Conservation (phyloP, 345 rosid genomes). For the Nephelium lappaceum region DNA sequence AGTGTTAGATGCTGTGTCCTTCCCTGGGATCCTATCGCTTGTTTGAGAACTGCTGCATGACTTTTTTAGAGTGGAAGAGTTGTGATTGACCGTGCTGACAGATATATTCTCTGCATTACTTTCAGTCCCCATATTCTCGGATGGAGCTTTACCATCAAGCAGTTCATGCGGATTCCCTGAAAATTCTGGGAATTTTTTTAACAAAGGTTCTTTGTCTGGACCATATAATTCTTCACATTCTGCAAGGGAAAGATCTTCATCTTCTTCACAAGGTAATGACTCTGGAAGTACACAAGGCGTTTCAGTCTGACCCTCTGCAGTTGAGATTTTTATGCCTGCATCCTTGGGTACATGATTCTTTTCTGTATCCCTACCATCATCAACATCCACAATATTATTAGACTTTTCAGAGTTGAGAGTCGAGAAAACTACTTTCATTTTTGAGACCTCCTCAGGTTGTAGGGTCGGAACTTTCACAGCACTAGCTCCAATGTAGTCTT, state of each 20-base stretch:
- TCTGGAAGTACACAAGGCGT: constrained; percentile 38
- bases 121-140: constrained; percentile 37
- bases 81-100: constrained; percentile 28
- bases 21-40: constrained; percentile 36
- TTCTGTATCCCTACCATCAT: constrained; percentile 34
- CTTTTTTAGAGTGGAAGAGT: constrained; percentile 37
- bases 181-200: constrained; percentile 45
- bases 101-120: constrained; percentile 25
- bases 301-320: constrained; percentile 33
- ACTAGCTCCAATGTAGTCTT: constrained; percentile 70
- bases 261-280: constrained; percentile 44
- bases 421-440: constrained; percentile 72
- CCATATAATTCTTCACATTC: constrained; percentile 93
- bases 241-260: constrained; percentile 59
- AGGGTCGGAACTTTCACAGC: constrained; percentile 44
- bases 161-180: constrained; percentile 27
- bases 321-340: constrained; percentile 25
- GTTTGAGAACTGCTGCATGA: constrained; percentile 32
- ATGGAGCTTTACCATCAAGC: constrained; percentile 27
- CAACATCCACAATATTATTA: constrained; percentile 25
- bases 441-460: constrained; percentile 58
- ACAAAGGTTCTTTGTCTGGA: constrained; percentile 75
- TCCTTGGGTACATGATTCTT: constrained; percentile 31
- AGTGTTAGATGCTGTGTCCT: constrained; percentile 37
- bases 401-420: constrained; percentile 53